Conservation (phyloP, 2,329 filamentous ascomycete genomes). For the Rugonectria rugulosa region DNA sequence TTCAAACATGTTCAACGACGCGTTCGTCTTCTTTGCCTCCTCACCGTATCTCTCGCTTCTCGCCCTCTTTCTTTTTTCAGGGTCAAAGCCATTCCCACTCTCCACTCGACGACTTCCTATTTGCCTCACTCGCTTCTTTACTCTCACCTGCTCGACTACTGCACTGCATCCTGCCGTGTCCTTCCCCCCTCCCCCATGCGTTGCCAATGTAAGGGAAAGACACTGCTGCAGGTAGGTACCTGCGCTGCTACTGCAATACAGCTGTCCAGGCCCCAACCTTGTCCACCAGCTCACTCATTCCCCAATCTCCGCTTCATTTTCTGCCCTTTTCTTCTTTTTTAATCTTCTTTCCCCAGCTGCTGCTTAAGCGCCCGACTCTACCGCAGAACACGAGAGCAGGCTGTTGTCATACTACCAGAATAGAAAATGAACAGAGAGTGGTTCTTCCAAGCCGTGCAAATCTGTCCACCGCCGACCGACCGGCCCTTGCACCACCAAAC, state of each 20-base stretch:
- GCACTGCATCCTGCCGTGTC: slow-evolving; percentile 10
- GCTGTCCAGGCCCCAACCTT: background rate
- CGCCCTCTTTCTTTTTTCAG: slow-evolving; percentile 27
- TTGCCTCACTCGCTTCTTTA: background rate
- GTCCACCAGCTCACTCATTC: background rate
- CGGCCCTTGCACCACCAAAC: slow-evolving; percentile 2
- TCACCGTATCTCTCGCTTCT: background rate
- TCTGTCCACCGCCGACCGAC: background rate
- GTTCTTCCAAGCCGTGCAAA: background rate
- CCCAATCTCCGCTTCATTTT: no score
- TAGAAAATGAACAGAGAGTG: slow-evolving; percentile 7
- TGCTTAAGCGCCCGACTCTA: slow-evolving; percentile 3
- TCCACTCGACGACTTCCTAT: slow-evolving; percentile 1
- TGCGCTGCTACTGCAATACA: background rate
- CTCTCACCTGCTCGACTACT: no score
- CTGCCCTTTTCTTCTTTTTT: background rate
- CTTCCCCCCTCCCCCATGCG: no score
- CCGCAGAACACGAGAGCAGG: background rate
- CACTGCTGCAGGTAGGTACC: no score
- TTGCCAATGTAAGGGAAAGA: no score
- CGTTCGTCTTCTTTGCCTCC: background rate
- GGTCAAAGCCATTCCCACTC: slow-evolving; percentile 23
- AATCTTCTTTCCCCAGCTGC: background rate
- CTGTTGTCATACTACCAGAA: background rate
- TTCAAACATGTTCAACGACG: background rate